These are phyloP conservation scores for Guyanaporus albipodus DNA, from an alignment of 768 basidiomycete genomes.

Conservation along the genomic window DNA sequence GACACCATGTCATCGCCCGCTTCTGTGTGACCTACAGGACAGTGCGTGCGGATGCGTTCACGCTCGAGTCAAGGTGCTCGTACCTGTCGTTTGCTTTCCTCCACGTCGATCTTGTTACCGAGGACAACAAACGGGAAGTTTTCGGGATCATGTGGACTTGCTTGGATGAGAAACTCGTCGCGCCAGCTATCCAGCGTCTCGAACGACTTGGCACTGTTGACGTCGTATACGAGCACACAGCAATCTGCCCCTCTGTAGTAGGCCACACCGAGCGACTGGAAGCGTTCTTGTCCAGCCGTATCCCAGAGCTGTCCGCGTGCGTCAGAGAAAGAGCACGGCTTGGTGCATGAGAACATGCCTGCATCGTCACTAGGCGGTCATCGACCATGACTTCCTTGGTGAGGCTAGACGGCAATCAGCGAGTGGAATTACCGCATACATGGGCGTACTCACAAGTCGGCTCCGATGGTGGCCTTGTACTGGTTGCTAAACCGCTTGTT, in stretches of 20 bases:
- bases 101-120: constrained; percentile 99
- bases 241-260: constrained; percentile 99
- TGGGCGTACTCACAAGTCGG: constrained; percentile 74
- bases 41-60: constrained; percentile 1
- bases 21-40: constrained; percentile 88
- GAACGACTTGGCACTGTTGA: constrained; percentile 97
- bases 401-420: constrained; percentile 47
- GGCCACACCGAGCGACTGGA: constrained; percentile 97
- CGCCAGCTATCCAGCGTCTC: constrained; percentile 99
- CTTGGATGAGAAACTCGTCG: constrained; percentile 98
- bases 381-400: constrained; percentile 99
- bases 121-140: constrained; percentile 99
- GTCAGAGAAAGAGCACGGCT: constrained; percentile 1
- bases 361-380: constrained; percentile 97
- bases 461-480: constrained; percentile 99
- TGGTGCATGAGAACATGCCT: constrained; percentile 49
- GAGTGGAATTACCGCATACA: constrained; percentile 5
- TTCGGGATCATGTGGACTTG: constrained; percentile 97
- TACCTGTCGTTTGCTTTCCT: constrained; percentile 97
- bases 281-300: constrained; percentile 98
- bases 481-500: constrained; percentile 99
- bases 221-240: constrained; percentile 98
- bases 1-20: constrained; percentile 99
- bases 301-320: constrained; percentile 83
- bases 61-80: constrained; percentile 14